phyloP scores from a whole-genome alignment of 768 basidiomycete genomes.

The Amanita subjunquillea region DNA sequence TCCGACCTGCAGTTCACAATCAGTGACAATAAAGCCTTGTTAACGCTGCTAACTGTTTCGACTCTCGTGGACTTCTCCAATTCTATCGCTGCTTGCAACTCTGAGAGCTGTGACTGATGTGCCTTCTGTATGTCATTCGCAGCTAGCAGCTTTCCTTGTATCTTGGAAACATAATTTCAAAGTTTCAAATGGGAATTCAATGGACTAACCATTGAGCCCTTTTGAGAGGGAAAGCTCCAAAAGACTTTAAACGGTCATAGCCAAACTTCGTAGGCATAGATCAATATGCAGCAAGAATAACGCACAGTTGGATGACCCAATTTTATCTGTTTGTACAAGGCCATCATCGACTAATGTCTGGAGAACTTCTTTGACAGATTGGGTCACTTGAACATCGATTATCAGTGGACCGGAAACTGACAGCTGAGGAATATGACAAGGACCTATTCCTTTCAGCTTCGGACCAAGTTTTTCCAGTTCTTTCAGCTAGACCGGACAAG shows the following conservation, averaged over 20 bases:
- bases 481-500: conserved; percentile 48
- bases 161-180: conserved; percentile 22
- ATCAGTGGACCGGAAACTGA: background rate
- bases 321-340: conserved; percentile 82
- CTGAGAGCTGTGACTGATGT: conserved; percentile 36
- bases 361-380: conserved; percentile 86
- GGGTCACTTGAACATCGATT: conserved; percentile 46
- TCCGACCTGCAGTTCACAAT: conserved; percentile 31
- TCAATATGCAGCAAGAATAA: conserved; percentile 11
- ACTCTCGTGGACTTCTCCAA: conserved; percentile 43
- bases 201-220: conserved; percentile 56
- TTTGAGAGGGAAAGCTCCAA: conserved; percentile 92
- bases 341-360: conserved; percentile 83
- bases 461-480: conserved; percentile 86
- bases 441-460: conserved; percentile 88
- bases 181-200: background rate
- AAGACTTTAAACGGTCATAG: conserved; percentile 45
- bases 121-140: conserved; percentile 35
- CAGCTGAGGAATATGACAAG: background rate
- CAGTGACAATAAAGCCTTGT: background rate
- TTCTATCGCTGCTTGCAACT: conserved; percentile 36
- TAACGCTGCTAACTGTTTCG: conserved; percentile 37
- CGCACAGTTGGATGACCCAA: conserved; percentile 90
- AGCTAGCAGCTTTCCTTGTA: conserved; percentile 43
- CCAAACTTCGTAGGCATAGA: conserved; percentile 12